These are phyloP conservation scores for Salvia rosmarinus DNA, from an alignment of 257 asterid genomes.

Conservation along the genomic window DNA sequence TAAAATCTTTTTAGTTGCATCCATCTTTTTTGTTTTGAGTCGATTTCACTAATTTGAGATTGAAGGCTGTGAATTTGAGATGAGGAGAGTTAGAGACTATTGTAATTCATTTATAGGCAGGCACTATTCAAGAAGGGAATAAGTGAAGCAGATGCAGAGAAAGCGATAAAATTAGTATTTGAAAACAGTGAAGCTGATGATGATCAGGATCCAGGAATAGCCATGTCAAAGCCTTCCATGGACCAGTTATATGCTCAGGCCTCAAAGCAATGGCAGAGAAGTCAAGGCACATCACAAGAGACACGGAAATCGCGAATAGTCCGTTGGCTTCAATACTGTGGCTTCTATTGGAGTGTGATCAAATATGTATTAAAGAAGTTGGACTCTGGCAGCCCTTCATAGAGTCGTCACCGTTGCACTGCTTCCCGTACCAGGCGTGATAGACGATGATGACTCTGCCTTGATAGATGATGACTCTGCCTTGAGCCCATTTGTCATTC, in stretches of 20 bases:
- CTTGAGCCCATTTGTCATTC: too few species aligned
- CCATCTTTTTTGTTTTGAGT: background rate
- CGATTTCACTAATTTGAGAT: too few species aligned
- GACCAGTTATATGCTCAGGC: slow-evolving; percentile 69
- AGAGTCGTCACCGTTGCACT: slow-evolving; percentile 29
- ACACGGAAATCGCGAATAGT: slow-evolving; percentile 72
- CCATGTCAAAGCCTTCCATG: slow-evolving; percentile 67
- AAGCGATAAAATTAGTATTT: slow-evolving; percentile 69
- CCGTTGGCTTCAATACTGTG: slow-evolving; percentile 96
- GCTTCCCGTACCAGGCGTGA: slow-evolving; percentile 20
- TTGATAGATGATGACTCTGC: background rate
- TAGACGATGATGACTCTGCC: slow-evolving; percentile 8
- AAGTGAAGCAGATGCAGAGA: slow-evolving; percentile 56
- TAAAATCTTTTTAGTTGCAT: background rate
- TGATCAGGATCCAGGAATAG: slow-evolving; percentile 53
- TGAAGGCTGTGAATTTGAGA: too few species aligned
- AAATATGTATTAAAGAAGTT: slow-evolving; percentile 58
- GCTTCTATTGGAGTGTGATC: slow-evolving; percentile 67
- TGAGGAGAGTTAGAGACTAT: too few species aligned
- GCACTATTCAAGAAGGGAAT: slow-evolving; percentile 71
- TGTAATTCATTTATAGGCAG: slow-evolving; percentile 42
- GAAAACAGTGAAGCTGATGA: slow-evolving; percentile 42
- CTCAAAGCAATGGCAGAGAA: slow-evolving; percentile 82
- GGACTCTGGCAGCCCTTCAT: slow-evolving; percentile 51
- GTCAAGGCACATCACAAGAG: slow-evolving; percentile 54